phyloP scores from a whole-genome alignment of 345 rosid genomes.

The Brassica carinata region DNA sequence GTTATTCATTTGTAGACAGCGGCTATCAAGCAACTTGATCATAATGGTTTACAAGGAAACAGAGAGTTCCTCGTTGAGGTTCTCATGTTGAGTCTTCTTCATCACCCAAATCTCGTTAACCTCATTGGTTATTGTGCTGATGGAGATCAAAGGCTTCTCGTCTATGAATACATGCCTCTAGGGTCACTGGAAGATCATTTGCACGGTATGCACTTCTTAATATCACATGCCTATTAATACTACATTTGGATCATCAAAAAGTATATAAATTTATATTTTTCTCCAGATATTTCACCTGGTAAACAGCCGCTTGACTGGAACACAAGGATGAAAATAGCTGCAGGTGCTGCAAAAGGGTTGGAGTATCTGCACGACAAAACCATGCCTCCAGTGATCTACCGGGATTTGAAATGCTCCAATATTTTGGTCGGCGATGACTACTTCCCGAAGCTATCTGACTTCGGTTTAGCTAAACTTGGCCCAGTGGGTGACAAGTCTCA shows the following conservation, averaged over 20 bases:
- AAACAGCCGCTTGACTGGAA: conserved; percentile 77
- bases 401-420: conserved; percentile 86
- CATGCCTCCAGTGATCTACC: conserved; percentile 80
- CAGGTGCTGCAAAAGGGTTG: conserved; percentile 86
- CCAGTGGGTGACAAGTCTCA: conserved; percentile 91
- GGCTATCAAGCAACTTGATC: conserved; percentile 92
- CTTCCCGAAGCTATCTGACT: conserved; percentile 87
- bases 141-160: conserved; percentile 94
- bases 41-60: conserved; percentile 86
- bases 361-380: conserved; percentile 83
- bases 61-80: conserved; percentile 93
- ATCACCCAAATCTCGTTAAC: conserved; percentile 87
- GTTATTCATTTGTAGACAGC: conserved; percentile 55
- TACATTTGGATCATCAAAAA: background rate
- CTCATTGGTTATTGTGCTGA: conserved; percentile 87
- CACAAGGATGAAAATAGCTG: conserved; percentile 89
- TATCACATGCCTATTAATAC: background rate
- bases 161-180: conserved; percentile 84
- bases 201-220: conserved; percentile 52
- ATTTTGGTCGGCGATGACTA: conserved; percentile 74
- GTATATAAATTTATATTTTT: background rate
- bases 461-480: conserved; percentile 90
- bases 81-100: conserved; percentile 81
- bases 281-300: conserved; percentile 63
- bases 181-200: conserved; percentile 87